These are phyloP conservation scores for Solanum piurae DNA, from an alignment of 257 asterid genomes.

Conservation along the genomic window DNA sequence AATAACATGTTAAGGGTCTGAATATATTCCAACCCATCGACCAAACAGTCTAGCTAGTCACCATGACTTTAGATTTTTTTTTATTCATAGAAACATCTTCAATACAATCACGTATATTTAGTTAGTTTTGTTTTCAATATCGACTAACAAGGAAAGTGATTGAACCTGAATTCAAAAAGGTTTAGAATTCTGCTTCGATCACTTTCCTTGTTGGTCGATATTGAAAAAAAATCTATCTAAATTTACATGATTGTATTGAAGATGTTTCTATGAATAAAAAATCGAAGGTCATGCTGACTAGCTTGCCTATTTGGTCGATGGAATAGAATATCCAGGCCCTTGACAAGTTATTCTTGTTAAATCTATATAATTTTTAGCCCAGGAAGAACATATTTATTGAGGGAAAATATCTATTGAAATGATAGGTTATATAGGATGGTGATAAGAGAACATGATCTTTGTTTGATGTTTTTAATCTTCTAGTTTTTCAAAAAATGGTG, in stretches of 20 bases:
- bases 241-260: too few relatives aligned
- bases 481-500: too few relatives aligned
- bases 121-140: too few relatives aligned
- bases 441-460: too few relatives aligned
- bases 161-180: too few relatives aligned
- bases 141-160: too few relatives aligned
- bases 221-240: too few relatives aligned
- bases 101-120: background rate
- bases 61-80: background rate
- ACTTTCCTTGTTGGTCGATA: too few relatives aligned
- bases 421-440: background rate
- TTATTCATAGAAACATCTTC: background rate
- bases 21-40: background rate
- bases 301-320: too few relatives aligned
- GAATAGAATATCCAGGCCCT: background rate
- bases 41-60: background rate
- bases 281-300: too few relatives aligned
- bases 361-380: background rate
- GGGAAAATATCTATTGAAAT: background rate
- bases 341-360: background rate
- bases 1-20: background rate
- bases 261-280: too few relatives aligned
- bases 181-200: background rate
- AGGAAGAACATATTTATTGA: background rate
- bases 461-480: too few relatives aligned